A percentile compares a stretch with the other conserved stretches of the same genome.
These are phyloP conservation scores for Xerocomus nothofagi DNA, from an alignment of 1,284 basidiomycete species.

Conservation along the genomic window DNA sequence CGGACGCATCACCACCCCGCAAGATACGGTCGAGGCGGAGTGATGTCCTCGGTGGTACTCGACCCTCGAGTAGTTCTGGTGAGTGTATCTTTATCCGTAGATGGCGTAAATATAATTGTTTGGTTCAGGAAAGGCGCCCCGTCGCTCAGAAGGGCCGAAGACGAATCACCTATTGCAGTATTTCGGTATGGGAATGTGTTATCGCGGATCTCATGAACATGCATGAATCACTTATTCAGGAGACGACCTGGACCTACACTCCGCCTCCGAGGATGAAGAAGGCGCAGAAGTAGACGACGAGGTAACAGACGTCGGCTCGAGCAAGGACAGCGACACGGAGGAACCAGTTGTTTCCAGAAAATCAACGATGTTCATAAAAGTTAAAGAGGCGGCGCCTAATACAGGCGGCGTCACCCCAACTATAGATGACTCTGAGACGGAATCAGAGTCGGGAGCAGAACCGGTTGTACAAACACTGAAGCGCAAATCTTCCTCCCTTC, in stretches of 20 bases:
- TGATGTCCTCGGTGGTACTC: slow-evolving; percentile 2
- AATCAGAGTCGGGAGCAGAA: slow-evolving; percentile 41
- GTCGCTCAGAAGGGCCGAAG: slow-evolving; percentile 2
- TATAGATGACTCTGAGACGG: slow-evolving; percentile 42
- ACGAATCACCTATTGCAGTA: slow-evolving; percentile 33
- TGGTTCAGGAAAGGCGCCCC: slow-evolving; percentile 1
- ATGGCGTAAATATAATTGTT: neutral
- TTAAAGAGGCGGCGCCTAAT: slow-evolving; percentile 5
- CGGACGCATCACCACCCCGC: slow-evolving; percentile 15
- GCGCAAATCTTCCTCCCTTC: slow-evolving; percentile 25
- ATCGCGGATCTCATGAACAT: neutral
- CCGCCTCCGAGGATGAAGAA: slow-evolving; percentile 48
- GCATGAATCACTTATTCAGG: slow-evolving; percentile 22
- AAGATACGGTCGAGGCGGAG: slow-evolving; percentile 16
- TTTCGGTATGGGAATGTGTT: slow-evolving; percentile 25
- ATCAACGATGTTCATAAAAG: slow-evolving; percentile 17
- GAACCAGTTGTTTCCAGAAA: slow-evolving; percentile 30
- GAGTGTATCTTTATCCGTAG: neutral
- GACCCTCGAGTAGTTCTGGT: slow-evolving; percentile 15
- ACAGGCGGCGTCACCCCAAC: neutral
- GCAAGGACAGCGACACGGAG: slow-evolving; percentile 21
- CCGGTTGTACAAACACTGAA: slow-evolving; percentile 16
- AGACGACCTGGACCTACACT: slow-evolving; percentile 43
- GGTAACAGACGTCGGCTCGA: slow-evolving; percentile 21
- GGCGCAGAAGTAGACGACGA: slow-evolving; percentile 37